These are phyloP conservation scores for Lichtheimia ornata DNA, from an alignment of 371 early-diverging fungal species.

Conservation along the genomic window DNA sequence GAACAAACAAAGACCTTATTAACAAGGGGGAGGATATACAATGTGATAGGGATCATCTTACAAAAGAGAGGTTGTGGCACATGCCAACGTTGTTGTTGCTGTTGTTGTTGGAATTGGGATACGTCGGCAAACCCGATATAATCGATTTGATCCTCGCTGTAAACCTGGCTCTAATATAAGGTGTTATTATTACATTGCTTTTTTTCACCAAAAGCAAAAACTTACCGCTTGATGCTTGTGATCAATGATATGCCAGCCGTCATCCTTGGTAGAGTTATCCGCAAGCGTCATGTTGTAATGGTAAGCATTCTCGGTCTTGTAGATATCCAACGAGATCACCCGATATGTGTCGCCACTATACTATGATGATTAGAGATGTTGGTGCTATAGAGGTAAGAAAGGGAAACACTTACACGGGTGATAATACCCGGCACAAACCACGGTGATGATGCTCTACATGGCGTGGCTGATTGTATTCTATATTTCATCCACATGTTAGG, in stretches of 20 bases:
- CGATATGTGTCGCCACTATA: slow-evolving; percentile 23
- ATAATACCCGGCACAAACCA: slow-evolving; percentile 6
- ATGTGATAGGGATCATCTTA: neutral
- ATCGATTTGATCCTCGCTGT: slow-evolving; percentile 10
- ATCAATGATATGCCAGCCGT: no score
- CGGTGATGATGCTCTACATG: slow-evolving; percentile 1
- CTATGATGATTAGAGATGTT: neutral
- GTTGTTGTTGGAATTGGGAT: slow-evolving; percentile 10
- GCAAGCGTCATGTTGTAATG: slow-evolving; percentile 26
- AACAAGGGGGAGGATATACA: neutral
- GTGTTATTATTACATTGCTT: no score
- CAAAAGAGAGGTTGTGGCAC: slow-evolving; percentile 9
- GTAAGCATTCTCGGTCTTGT: slow-evolving; percentile 27
- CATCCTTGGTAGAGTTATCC: slow-evolving; percentile 20
- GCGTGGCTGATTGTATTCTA: slow-evolving; percentile 12
- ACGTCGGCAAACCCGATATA: slow-evolving; percentile 18
- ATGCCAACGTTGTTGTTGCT: slow-evolving; percentile 1
- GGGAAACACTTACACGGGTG: slow-evolving; percentile 14
- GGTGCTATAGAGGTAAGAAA: neutral
- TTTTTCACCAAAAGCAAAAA: no score
- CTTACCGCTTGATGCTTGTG: no score
- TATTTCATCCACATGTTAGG: neutral
- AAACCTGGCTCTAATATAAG: slow-evolving; percentile 1
- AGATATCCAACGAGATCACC: slow-evolving; percentile 23
- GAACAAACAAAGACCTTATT: neutral